Evolutionary conservation across 192 early-diverging fungal species (phyloP).

Genomic region (Coemansia sp.): DNA sequence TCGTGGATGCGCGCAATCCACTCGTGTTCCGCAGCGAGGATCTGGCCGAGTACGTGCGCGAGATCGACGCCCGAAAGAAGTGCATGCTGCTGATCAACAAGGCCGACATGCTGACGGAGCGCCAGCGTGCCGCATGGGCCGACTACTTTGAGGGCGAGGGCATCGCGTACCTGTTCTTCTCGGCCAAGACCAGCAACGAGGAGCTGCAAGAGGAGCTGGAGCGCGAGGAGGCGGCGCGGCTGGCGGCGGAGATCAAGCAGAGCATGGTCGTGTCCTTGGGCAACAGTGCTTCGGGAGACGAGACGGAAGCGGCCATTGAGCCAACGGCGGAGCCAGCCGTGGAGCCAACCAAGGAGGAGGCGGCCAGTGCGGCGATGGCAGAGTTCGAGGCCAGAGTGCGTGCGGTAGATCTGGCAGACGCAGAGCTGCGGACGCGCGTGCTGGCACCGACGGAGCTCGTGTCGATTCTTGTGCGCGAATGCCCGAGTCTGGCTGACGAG

Average conservation of each 20-base stretch:
- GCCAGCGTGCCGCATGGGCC: slow-evolving; percentile 88
- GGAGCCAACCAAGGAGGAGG: slow-evolving; percentile 12
- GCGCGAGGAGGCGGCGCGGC: slow-evolving; percentile 52
- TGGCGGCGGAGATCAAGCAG: slow-evolving; percentile 36
- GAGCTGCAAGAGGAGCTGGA: slow-evolving; percentile 69
- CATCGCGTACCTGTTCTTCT: slow-evolving; percentile 92
- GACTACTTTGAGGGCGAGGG: slow-evolving; percentile 81
- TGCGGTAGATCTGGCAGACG: slow-evolving; percentile 31
- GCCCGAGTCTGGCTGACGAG: slow-evolving; percentile 56
- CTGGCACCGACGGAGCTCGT: slow-evolving; percentile 69
- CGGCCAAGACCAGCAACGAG: slow-evolving; percentile 81
- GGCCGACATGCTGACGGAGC: slow-evolving; percentile 91
- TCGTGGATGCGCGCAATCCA: slow-evolving; percentile 97
- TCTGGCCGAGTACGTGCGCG: slow-evolving; percentile 86
- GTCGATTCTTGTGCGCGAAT: slow-evolving; percentile 58
- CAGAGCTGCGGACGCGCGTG: slow-evolving; percentile 61
- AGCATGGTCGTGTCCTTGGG: slow-evolving; percentile 24
- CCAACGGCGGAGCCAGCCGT: background rate
- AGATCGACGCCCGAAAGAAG: slow-evolving; percentile 83
- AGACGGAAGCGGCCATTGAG: slow-evolving; percentile 4
- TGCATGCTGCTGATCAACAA: slow-evolving; percentile 96
- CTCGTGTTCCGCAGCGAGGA: slow-evolving; percentile 88
- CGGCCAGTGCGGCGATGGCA: slow-evolving; percentile 8
- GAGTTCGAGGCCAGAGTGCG: slow-evolving; percentile 46
- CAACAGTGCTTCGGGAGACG: slow-evolving; percentile 26